Evolutionary conservation across 768 basidiomycete species (phyloP), one percentile per base, ranked within the genome.

Genomic region (Pleurotus cornucopiae): DNA sequence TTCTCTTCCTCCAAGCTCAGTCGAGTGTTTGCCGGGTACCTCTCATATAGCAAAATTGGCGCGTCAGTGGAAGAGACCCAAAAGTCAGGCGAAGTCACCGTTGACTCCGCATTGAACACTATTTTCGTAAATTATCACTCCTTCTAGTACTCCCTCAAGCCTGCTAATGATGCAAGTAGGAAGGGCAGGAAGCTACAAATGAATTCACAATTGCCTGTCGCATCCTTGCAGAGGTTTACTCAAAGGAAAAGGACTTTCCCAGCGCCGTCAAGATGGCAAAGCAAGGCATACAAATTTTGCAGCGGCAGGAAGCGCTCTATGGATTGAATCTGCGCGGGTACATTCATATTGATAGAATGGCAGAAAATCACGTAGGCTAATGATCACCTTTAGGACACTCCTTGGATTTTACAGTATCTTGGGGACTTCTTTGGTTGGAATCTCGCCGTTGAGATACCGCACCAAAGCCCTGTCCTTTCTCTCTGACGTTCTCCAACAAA

Each of bases 391-490:
- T 55, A 94, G 92, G 49, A 79, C 79, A 11, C 76, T 76, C 46
- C 80, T 81, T 47, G 84, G 84, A 2, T 82, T 97, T 65, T 85
- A 93, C 57, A 77, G 85, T 9, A 75, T 77, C 4, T 77, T 96
- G 11, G 88, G 85, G 2, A 86, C 84, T 0, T 84, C 91, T 4
- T 77, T 97, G 13, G 89, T 93, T 3, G 88, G 97, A 64, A 76
- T 89, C 48, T 91, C 83, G 67, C 85, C 95, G 25, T 96, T 96
- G 0, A 94, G 94, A 63, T 88, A 98, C 62, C 96, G 98, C 66
- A 62, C 73, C 9, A 84, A 87, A 51, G 96, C 97, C 1, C 72
- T 87, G 21, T 73, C 78, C 14, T 77, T 97, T 7, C 75, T 98
- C 18, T 82, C 89, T 30, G 82, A 86, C 3, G 77, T 96, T 13